These are phyloP conservation scores for Trichoderma sp. DNA, from an alignment of 2,329 filamentous ascomycete species.

Conservation along the genomic window DNA sequence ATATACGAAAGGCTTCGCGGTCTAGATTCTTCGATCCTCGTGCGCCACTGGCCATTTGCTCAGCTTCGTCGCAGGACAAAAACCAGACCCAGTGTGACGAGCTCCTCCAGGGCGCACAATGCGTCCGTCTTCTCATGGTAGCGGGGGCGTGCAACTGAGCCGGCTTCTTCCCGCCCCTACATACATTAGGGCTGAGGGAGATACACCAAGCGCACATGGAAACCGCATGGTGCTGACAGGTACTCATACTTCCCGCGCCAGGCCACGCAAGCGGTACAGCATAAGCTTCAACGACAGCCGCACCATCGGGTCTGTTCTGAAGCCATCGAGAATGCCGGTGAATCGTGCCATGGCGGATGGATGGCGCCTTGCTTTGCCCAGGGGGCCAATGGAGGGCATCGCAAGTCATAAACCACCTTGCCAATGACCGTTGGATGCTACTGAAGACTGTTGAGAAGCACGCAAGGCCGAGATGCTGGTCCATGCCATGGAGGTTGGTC, in stretches of 20 bases:
- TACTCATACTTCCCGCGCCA: background rate
- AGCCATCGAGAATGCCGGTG: background rate
- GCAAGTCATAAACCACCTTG: background rate
- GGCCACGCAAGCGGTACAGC: background rate
- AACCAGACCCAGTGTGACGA: background rate
- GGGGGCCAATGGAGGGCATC: background rate
- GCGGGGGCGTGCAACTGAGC: slow-evolving; percentile 18
- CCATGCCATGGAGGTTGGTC: background rate
- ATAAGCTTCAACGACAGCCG: background rate
- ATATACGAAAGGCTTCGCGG: background rate
- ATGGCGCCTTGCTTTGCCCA: background rate
- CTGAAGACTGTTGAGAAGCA: background rate
- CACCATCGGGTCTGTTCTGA: background rate
- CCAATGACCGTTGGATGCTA: background rate
- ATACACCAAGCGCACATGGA: background rate
- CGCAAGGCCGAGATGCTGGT: background rate
- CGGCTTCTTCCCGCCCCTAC: slow-evolving; percentile 24
- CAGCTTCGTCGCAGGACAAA: background rate
- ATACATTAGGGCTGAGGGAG: slow-evolving; percentile 8
- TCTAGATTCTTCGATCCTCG: background rate
- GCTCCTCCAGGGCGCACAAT: background rate
- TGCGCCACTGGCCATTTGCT: background rate
- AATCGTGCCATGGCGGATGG: background rate
- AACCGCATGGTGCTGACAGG: background rate
- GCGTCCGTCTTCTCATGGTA: background rate